Percentiles rank a stretch among this genome's conserved stretches.
Conservation (phyloP, 2,329 filamentous ascomycete species). For the Calonectria hawksworthii region DNA sequence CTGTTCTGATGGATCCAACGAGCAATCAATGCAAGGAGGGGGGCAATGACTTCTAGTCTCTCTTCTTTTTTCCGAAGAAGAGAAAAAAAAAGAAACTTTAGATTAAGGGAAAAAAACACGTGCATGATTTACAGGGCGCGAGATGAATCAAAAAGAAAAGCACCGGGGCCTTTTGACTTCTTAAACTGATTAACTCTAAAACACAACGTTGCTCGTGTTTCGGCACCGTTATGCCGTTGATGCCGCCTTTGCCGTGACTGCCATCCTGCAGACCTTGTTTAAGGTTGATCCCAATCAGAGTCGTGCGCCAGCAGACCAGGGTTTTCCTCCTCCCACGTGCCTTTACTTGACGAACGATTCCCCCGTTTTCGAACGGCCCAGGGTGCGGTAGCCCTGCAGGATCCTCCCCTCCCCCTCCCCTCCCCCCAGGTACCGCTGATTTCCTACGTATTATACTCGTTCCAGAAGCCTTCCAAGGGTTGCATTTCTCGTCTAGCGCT, state of each 20-base stretch:
- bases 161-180: background rate
- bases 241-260: background rate
- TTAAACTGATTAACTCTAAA: slow-evolving; percentile 2
- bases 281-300: slow-evolving; percentile 8
- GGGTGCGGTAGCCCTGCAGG: too few relatives aligned
- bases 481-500: background rate
- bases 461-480: background rate
- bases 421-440: background rate
- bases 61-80: background rate
- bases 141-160: background rate
- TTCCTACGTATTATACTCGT: background rate
- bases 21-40: background rate
- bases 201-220: background rate
- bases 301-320: background rate
- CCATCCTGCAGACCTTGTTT: background rate
- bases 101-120: background rate
- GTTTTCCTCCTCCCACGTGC: background rate
- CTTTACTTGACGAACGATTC: background rate
- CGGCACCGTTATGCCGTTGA: slow-evolving; percentile 4
- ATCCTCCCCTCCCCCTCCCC: background rate
- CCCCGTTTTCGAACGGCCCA: background rate
- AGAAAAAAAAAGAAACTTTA: background rate
- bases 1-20: background rate
- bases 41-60: background rate
- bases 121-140: background rate